Evolutionary conservation across 805 yeast genomes (phyloP).

Genomic region (Cyberlindnera petersonii): DNA sequence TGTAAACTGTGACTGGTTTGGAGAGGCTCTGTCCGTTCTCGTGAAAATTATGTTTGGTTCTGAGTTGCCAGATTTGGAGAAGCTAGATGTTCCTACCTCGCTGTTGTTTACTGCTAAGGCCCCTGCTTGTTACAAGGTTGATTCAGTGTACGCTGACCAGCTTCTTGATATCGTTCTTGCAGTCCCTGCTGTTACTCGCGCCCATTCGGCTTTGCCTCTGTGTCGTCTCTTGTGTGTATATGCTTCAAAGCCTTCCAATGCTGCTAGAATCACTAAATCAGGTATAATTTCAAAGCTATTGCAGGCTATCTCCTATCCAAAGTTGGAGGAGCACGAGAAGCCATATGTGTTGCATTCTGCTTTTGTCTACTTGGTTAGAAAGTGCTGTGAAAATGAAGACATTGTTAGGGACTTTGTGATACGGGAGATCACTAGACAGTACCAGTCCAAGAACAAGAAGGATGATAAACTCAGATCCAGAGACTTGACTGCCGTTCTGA

Average conservation of each 20-base stretch:
- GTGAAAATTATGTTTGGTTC: slow-evolving; percentile 52
- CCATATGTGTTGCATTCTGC: slow-evolving; percentile 42
- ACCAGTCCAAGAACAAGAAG: slow-evolving; percentile 33
- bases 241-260: slow-evolving; percentile 41
- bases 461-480: slow-evolving; percentile 31
- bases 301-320: slow-evolving; percentile 34
- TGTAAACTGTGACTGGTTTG: slow-evolving; percentile 52
- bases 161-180: slow-evolving; percentile 44
- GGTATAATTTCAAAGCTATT: slow-evolving; percentile 46
- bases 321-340: slow-evolving; percentile 32
- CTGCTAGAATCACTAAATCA: slow-evolving; percentile 41
- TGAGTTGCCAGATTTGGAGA: slow-evolving; percentile 44
- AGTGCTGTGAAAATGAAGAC: slow-evolving; percentile 62
- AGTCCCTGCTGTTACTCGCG: slow-evolving; percentile 37
- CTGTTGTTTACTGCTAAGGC: slow-evolving; percentile 15
- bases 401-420: slow-evolving; percentile 46
- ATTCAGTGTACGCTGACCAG: slow-evolving; percentile 23
- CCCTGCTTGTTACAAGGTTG: slow-evolving; percentile 25
- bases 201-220: slow-evolving; percentile 47
- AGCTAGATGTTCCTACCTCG: slow-evolving; percentile 22
- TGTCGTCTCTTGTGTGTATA: slow-evolving; percentile 53
- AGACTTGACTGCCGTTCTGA: slow-evolving; percentile 44
- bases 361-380: slow-evolving; percentile 53
- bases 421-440: slow-evolving; percentile 45
- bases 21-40: slow-evolving; percentile 50